Evolutionary conservation across 176 grass and related monocot species (phyloP).

Genomic region (Elymus sibiricus): DNA sequence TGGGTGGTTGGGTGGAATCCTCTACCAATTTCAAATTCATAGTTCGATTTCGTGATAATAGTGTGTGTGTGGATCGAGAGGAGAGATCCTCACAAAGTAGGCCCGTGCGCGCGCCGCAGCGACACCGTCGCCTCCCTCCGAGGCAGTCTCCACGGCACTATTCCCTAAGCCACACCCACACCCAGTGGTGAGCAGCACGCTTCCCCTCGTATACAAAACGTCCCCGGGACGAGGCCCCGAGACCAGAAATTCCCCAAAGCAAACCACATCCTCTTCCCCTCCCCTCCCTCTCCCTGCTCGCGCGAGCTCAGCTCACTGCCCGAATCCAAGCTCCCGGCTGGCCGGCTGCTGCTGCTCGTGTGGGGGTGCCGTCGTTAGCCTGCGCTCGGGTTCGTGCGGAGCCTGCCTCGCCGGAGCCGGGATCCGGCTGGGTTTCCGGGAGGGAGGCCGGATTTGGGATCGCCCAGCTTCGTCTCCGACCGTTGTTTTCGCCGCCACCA

Average conservation of each 20-base stretch:
- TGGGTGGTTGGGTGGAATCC: no score
- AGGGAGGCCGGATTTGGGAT: not conserved
- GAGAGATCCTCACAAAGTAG: no score
- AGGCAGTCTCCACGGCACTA: not conserved
- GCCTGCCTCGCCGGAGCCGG: not conserved
- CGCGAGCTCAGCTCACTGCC: not conserved
- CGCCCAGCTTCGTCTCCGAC: not conserved
- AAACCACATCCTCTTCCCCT: not conserved
- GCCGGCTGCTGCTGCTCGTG: no score
- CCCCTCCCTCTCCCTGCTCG: not conserved
- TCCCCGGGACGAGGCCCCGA: not conserved
- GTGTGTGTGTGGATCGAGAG: no score
- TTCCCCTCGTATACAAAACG: not conserved
- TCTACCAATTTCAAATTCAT: no score
- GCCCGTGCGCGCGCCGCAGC: not conserved
- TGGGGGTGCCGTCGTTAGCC: not conserved
- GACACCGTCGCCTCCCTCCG: not conserved
- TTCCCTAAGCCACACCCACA: not conserved
- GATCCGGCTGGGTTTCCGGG: conserved; percentile 11
- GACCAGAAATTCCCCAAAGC: not conserved
- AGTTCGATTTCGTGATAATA: no score
- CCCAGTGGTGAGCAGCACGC: not conserved
- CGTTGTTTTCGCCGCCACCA: not conserved
- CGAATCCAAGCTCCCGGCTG: not conserved
- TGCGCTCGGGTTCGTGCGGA: not conserved